Evolutionary conservation across 139 green algal genomes (phyloP), one percentile per base, ranked within the genome.

Genomic region (Asterochloris sp.): DNA sequence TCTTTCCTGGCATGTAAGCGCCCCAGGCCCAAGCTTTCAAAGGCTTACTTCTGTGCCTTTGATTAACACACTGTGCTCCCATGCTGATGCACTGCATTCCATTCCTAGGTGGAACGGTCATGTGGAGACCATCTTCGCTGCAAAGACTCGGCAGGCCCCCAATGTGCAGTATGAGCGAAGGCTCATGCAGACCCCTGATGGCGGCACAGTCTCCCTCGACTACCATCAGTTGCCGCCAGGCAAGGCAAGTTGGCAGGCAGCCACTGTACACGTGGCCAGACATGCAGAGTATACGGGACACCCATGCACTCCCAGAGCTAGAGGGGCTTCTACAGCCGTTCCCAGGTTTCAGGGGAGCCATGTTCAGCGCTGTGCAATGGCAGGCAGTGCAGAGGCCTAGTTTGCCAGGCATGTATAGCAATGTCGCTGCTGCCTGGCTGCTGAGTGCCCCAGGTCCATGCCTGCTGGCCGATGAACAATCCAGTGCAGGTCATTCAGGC

Each of bases 111-210:
- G 28, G 16, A 92, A 93, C 75, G 73, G 89, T 4, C 92, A 98
- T 82, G 92, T 97, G 60, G 96, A 98, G 89, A 99, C 96, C 13
- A 98, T 99, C 71, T 92, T 95, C 68, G 94, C 95, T 0, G 92
- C 95, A 13, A 88, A 92, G 76, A 87, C 92, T 74, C 84, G 96
- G 9, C 64, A 23, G 9, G 77, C 74, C 14, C 95, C 93, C 0
- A n/a, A 83, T 8, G 67, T 98, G 0, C 17, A 85, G n/a, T 98
- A 96, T 83, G 68, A 88, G 12, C 83, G 96, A 0, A 90, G 96
- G 77, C 85, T 92, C 64, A 67, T 99, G 16, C 47, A 79, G 17
- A 93, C 92, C 63, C 69, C 85, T 6, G 96, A 98, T 83, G 94
- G 95, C 14, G 96, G 96, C 79, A 86, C 79, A 12, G 94, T 99